These are phyloP conservation scores for Ceratocystis variospora DNA, from an alignment of 2,329 filamentous ascomycete genomes.

Conservation along the genomic window DNA sequence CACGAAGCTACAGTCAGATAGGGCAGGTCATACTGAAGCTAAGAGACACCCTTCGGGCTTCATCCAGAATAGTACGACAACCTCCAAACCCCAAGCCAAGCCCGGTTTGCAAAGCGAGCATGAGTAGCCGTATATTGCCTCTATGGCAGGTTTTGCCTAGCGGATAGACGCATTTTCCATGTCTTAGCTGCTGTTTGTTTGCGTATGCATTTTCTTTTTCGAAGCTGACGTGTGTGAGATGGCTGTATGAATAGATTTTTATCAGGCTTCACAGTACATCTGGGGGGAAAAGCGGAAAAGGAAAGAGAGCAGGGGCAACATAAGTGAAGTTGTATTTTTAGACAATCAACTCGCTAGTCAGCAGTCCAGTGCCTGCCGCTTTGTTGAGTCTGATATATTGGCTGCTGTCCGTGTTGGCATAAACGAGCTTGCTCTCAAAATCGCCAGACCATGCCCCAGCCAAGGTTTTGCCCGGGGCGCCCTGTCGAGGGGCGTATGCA, in stretches of 20 bases:
- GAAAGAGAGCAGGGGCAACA: neutral
- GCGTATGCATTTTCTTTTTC: neutral
- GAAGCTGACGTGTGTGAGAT: neutral
- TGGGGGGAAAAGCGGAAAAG: neutral
- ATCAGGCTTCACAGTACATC: neutral
- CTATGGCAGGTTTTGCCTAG: neutral
- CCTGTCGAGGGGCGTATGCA: neutral
- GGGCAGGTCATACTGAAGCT: neutral
- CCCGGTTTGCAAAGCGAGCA: neutral
- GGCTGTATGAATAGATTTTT: neutral
- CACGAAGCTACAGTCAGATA: neutral
- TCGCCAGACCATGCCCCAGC: neutral
- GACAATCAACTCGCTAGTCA: neutral
- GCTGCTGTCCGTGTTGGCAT: neutral
- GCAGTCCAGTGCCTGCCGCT: neutral
- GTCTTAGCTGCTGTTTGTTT: neutral
- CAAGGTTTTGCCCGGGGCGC: neutral
- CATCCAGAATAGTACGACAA: neutral
- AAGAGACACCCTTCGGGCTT: neutral
- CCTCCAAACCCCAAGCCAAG: neutral
- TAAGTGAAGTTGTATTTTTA: neutral
- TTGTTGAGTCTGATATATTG: neutral
- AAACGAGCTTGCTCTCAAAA: neutral
- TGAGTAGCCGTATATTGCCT: neutral
- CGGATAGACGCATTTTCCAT: neutral